Evolutionary conservation across 2,329 filamentous ascomycete genomes (phyloP), one percentile per base, ranked within the genome.

Genomic region (Diaporthe sp.): DNA sequence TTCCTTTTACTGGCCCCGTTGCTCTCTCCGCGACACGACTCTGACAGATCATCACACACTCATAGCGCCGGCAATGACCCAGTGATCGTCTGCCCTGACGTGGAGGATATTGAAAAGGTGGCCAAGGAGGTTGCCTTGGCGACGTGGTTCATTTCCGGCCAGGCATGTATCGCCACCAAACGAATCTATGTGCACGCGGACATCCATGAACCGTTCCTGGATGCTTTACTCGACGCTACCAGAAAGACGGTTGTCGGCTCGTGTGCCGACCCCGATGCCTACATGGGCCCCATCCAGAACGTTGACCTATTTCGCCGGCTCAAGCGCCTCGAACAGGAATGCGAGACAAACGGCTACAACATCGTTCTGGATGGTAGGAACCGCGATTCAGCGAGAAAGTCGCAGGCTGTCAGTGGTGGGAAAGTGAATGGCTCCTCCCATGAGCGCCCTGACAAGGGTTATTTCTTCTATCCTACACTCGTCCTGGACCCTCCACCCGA

Each of bases 271-370:
- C 39, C 59, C 0, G 25, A 65, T 46, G 59, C 42, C n/a, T 65
- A 65, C 25, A 65, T 65, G 1, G 59, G 59, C 10, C 59, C 59
- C 7, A 65, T 65, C 17, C 59, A 65, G 39, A 65, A 65, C 8
- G 25, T 46, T 65, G 59, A 65, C 59, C 7, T 65, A 1, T 65
- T 46, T 42, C 59, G 59, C 13, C 59, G 59, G 19, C 59, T 65
- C 39, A 65, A 65, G 59, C 59, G 59, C 59, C 59, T 65, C 25
- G 59, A 65, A 46, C 59, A 65, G 31, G 59, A 46, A 22, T 65
- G 59, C 17, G 59, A 31, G 59, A 65, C 59, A 17, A 65, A 65
- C 5, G 59, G 59, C 15, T 65, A 65, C 39, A 65, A 65, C 42
- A 65, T 65, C 12, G 39, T 65, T 13, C 42, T 65, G 25, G 59